phyloP scores from a whole-genome alignment of 495 filamentous ascomycete species.

The Tuber magnatum region DNA sequence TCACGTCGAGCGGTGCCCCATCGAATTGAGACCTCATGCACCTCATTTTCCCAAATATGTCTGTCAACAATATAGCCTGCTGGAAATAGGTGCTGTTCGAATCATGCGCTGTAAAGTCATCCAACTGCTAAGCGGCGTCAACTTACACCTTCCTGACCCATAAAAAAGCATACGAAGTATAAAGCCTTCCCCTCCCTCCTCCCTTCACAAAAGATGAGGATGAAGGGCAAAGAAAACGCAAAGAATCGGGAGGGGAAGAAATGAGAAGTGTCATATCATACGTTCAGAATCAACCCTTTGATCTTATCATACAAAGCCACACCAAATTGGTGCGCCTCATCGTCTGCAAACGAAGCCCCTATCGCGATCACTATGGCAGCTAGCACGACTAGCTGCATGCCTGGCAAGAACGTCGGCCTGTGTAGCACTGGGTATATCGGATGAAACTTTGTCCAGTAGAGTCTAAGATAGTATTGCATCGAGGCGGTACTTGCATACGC shows the following conservation, averaged over 20 bases:
- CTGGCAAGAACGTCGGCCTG: conserved; percentile 48
- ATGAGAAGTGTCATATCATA: conserved; percentile 22
- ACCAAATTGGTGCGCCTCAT: conserved; percentile 38
- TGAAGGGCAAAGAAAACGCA: not conserved
- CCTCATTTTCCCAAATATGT: conserved; percentile 40
- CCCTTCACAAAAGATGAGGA: not conserved
- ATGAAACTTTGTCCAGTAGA: conserved; percentile 44
- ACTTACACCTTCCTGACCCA: conserved; percentile 12
- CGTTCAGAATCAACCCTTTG: conserved; percentile 35
- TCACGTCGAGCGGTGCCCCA: conserved; percentile 35
- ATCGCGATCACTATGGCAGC: conserved; percentile 40
- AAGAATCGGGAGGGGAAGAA: not conserved
- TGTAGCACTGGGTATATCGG: conserved; percentile 50
- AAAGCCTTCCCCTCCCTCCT: not conserved
- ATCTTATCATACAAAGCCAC: conserved; percentile 41
- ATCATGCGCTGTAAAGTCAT: conserved; percentile 37
- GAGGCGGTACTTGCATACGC: conserved; percentile 32
- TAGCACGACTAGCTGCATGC: conserved; percentile 46
- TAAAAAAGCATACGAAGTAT: conserved; percentile 4
- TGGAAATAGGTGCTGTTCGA: conserved; percentile 34
- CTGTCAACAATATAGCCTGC: conserved; percentile 38
- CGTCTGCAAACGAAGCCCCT: conserved; percentile 38
- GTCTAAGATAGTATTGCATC: conserved; percentile 39
- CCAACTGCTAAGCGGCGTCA: conserved; percentile 29
- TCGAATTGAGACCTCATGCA: conserved; percentile 37